Evolutionary conservation across 179 eudicot genomes (phyloP), one percentile per base, ranked within the genome.

Genomic region (Pouteria campechiana): DNA sequence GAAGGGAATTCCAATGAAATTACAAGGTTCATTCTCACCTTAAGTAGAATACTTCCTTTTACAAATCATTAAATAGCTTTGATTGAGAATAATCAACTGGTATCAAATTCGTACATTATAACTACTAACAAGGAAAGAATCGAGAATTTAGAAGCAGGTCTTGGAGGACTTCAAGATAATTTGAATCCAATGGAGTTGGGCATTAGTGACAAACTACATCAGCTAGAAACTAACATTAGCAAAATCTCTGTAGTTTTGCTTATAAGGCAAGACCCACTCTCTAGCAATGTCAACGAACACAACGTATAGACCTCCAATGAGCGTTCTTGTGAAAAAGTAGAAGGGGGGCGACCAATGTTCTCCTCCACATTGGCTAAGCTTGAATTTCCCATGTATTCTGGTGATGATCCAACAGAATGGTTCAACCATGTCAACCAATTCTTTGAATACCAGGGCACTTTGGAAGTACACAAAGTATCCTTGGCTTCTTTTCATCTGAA

Each of bases 401-500:
- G 43, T 14, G 43, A 39, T 39, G 43, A 39, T 19, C 43, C 3
- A 1, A 4, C 24, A 7, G 22, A 39, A 39, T 39, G 24, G 20
- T 3, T 19, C 7, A 39, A 39, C 7, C 22, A 7, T 1, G 23
- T 39, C 7, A 15, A 39, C 7, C 43, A 39, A 39, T 39, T 17
- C 12, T 39, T 39, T 17, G 22, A 19, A 16, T 39, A 15, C 24
- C 43, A 2, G 10, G 43, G 12, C 7, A 17, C 21, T 14, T 10
- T 8, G 4, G 23, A 17, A 14, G 22, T 5, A 5, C 43, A 39
- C 18, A 17, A 39, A n/a, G 22, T 39, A 6, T 6, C 4, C 7
- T 16, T 39, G 24, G 43, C 43, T 39, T 39, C 43, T 7, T 39
- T 39, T 25, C 43, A 39, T 39, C 43, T 39, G 5, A 25, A 39